A percentile compares a stretch with the other conserved stretches of the same genome.
These are phyloP conservation scores for Scheffersomyces insectosa DNA, from an alignment of 1,139 yeast genomes.

Conservation along the genomic window DNA sequence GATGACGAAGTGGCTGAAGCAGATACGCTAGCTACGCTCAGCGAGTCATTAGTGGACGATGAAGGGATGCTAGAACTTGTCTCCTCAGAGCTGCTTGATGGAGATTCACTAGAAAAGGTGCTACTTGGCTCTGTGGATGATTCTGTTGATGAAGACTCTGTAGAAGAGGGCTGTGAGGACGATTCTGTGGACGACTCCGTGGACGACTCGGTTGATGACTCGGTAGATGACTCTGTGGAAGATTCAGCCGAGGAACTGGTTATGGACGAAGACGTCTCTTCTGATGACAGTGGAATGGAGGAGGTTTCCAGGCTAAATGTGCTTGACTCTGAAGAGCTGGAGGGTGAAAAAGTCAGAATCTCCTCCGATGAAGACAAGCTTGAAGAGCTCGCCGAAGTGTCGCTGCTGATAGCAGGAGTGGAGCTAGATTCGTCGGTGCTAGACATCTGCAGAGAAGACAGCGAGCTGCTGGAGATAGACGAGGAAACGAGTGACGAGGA, in stretches of 20 bases:
- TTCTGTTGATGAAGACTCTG: not conserved
- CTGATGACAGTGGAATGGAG: not conserved
- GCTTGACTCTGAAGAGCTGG: no score
- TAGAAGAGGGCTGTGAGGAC: not conserved
- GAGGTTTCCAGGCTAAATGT: not conserved
- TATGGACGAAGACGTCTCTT: not conserved
- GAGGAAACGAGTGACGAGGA: slow-evolving; percentile 1
- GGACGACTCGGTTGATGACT: slow-evolving; percentile 2
- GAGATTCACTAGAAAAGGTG: no score
- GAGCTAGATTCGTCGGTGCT: not conserved
- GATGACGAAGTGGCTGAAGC: not conserved
- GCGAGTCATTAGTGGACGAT: no score
- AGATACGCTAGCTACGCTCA: no score
- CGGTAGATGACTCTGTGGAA: not conserved
- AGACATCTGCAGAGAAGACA: not conserved
- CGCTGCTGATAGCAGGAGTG: not conserved
- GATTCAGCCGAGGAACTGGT: not conserved
- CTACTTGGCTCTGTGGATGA: no score
- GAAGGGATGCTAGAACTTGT: no score
- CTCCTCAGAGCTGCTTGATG: no score
- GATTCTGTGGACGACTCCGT: slow-evolving; percentile 1
- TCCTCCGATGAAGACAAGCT: no score
- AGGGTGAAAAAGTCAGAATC: no score
- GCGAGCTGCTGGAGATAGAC: slow-evolving; percentile 3
- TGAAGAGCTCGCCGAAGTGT: no score